Conservation (phyloP, 164 flowering plant species). For the Umbellularia californica region DNA sequence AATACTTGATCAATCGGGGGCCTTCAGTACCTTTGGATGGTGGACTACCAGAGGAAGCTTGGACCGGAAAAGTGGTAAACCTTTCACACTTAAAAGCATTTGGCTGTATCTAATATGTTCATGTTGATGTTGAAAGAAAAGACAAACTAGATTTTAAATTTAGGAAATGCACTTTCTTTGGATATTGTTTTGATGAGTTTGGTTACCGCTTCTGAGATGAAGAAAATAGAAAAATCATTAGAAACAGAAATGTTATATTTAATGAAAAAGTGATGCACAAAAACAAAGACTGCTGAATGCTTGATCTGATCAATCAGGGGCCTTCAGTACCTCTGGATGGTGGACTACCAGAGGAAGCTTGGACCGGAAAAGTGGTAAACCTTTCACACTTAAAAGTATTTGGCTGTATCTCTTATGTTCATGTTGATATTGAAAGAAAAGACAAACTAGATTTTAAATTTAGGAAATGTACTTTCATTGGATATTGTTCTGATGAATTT, state of each 20-base stretch:
- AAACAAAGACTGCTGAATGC: too few relatives aligned
- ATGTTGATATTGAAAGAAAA: too few relatives aligned
- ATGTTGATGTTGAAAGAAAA: not conserved
- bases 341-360: too few relatives aligned
- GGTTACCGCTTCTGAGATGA: not conserved
- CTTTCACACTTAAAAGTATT: too few relatives aligned
- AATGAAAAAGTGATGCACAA: not conserved
- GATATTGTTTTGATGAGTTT: not conserved
- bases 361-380: too few relatives aligned
- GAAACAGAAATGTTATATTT: not conserved
- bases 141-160: not conserved
- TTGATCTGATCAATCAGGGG: too few relatives aligned
- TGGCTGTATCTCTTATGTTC: too few relatives aligned
- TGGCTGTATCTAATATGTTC: not conserved
- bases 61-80: not conserved
- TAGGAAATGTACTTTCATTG: too few relatives aligned
- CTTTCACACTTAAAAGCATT: not conserved
- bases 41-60: not conserved
- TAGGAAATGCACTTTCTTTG: conserved; percentile 1
- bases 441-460: too few relatives aligned
- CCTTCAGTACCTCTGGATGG: too few relatives aligned
- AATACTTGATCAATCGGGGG: not conserved
- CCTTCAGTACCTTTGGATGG: not conserved
- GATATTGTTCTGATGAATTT: too few relatives aligned
- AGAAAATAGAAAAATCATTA: not conserved